Percentiles rank a stretch among this genome's conserved stretches.
Conservation (phyloP, 305 asterid genomes). For the Fraxinus velutina region DNA sequence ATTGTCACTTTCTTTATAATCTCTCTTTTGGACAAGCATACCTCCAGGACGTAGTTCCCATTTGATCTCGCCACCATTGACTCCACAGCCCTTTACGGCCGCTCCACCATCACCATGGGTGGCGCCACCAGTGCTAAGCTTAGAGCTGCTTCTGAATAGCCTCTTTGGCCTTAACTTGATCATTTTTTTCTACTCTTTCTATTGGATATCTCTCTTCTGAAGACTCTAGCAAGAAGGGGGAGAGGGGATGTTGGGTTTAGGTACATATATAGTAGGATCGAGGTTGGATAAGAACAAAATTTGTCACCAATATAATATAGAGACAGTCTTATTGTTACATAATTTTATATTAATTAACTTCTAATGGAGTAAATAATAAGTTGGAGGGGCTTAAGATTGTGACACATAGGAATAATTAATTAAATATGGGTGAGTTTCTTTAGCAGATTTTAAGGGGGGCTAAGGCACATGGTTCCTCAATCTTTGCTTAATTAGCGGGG, state of each 20-base stretch:
- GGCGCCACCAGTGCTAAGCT: conserved; percentile 18
- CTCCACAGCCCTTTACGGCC: not conserved
- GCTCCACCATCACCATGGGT: not conserved
- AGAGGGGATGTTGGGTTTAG: conserved; percentile 15
- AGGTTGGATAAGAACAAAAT: conserved; percentile 27
- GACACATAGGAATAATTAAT: conserved; percentile 24
- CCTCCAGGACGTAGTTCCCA: conserved; percentile 91
- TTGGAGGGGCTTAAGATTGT: conserved; percentile 25
- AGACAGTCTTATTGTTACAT: conserved; percentile 9
- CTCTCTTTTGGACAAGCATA: conserved; percentile 77
- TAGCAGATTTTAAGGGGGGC: conserved; percentile 34
- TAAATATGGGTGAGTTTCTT: conserved; percentile 18
- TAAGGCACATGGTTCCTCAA: conserved; percentile 44
- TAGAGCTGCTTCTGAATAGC: conserved; percentile 54
- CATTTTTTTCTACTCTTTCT: conserved; percentile 28
- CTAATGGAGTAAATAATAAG: not conserved
- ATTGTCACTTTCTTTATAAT: conserved; percentile 27
- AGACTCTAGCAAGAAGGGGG: conserved; percentile 6
- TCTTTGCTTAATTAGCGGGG: conserved; percentile 40
- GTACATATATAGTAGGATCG: conserved; percentile 33
- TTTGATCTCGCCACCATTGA: conserved; percentile 41
- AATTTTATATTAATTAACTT: conserved; percentile 3
- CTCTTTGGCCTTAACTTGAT: conserved; percentile 63
- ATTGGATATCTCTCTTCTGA: not conserved
- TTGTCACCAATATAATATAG: conserved; percentile 18